Percentiles rank a stretch among this genome's conserved stretches.
phyloP scores from a whole-genome alignment of 192 early-diverging fungal species.

The Phycomyces blakesleeanus region DNA sequence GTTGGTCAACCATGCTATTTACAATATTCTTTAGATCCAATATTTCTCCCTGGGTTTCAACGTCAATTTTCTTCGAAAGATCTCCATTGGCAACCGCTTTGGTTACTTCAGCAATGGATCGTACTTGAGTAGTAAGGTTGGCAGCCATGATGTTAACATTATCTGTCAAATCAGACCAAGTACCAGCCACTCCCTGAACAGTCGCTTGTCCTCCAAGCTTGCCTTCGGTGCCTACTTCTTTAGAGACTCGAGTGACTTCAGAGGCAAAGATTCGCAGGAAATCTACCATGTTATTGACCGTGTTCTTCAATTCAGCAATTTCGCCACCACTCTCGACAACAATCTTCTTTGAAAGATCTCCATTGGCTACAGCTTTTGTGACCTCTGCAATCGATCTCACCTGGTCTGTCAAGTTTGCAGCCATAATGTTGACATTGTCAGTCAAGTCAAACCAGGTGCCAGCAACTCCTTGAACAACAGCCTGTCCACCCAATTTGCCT shows the following conservation, averaged over 20 bases:
- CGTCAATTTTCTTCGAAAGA: conserved; percentile 54
- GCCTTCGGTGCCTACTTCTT: too few species aligned
- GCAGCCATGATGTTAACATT: conserved; percentile 59
- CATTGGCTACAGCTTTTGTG: conserved; percentile 63
- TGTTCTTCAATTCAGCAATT: conserved; percentile 77
- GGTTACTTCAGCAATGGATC: conserved; percentile 57
- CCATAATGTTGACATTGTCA: conserved; percentile 71
- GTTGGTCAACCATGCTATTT: conserved; percentile 68
- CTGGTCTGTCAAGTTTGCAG: conserved; percentile 67
- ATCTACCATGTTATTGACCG: conserved; percentile 85
- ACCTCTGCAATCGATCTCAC: conserved; percentile 82
- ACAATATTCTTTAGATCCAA: conserved; percentile 66
- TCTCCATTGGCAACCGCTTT: conserved; percentile 58
- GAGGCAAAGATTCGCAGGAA: too few species aligned
- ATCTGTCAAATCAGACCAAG: conserved; percentile 56
- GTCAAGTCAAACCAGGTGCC: conserved; percentile 57
- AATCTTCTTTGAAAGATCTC: conserved; percentile 69
- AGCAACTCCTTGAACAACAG: conserved; percentile 47
- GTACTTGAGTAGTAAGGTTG: conserved; percentile 56
- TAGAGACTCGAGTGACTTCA: too few species aligned
- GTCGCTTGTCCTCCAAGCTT: conserved; percentile 43
- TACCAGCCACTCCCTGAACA: conserved; percentile 44
- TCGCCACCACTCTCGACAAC: conserved; percentile 77
- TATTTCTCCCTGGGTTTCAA: conserved; percentile 69
- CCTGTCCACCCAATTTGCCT: conserved; percentile 58